Conservation (phyloP, 2,329 filamentous ascomycete species). For the Epichloe baconii region DNA sequence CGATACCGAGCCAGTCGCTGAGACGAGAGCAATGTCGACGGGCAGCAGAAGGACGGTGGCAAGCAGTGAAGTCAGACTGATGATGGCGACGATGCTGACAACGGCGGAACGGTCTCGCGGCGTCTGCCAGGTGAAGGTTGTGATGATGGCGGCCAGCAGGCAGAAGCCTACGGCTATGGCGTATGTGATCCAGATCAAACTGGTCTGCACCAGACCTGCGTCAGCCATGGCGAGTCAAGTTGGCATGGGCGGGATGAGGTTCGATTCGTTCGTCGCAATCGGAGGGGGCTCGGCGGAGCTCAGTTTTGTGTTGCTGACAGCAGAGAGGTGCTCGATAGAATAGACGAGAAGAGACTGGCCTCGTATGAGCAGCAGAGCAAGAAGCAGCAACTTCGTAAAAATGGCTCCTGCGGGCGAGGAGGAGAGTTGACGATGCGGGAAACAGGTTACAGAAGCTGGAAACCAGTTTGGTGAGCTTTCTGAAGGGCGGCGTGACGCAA, state of each 20-base stretch:
- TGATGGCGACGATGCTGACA: slow-evolving; percentile 72
- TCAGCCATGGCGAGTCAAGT: slow-evolving; percentile 21
- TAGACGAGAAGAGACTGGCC: neutral
- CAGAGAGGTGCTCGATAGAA: neutral
- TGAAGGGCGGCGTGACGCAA: slow-evolving; percentile 8
- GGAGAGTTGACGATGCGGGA: neutral
- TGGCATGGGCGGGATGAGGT: neutral
- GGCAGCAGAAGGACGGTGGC: slow-evolving; percentile 87
- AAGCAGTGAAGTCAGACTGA: slow-evolving; percentile 76
- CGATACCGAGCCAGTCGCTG: slow-evolving; percentile 65
- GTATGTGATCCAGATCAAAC: slow-evolving; percentile 91
- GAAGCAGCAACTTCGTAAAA: too few species aligned
- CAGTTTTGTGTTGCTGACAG: neutral
- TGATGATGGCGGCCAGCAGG: slow-evolving; percentile 65
- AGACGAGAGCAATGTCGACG: slow-evolving; percentile 90
- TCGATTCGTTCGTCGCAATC: neutral
- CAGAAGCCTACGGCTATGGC: slow-evolving; percentile 67
- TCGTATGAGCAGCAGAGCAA: too few species aligned
- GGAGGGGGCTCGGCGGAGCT: neutral
- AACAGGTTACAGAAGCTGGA: neutral
- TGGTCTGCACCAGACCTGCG: slow-evolving; percentile 62
- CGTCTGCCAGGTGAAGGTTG: slow-evolving; percentile 84
- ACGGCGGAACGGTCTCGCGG: slow-evolving; percentile 72
- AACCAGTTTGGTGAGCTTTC: slow-evolving; percentile 1
- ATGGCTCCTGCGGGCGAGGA: neutral